Base-by-base conservation (phyloP, 2,329 filamentous ascomycete genomes). In the Fusarium sp. region DNA sequence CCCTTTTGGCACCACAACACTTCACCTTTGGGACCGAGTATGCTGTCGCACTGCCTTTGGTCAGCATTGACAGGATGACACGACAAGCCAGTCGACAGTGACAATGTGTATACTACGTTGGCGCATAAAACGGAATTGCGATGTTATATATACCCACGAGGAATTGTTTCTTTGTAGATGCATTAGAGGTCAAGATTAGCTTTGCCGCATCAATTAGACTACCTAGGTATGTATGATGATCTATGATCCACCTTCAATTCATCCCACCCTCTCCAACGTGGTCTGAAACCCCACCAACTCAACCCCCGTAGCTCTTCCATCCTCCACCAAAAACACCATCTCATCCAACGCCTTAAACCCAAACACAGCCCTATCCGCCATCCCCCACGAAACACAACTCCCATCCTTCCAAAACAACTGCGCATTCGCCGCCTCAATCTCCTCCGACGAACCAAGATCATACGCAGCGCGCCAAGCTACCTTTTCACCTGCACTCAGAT, bases 241-340 rank as follows among this genome's bases (percentile, higher is more conserved):
- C 24, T 24, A 24, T 24, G 24, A 24, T 24, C 24, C 24, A 24
- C 24, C n/a, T n/a, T n/a, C 24, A 24, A 24, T 18, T 50, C 6
- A 42, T 0, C 16, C 27, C 35, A n/a, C 29, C 35, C 35, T 63
- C 45, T 24, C 16, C 50, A 69, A 5, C 27, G 6, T 27, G 27
- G 52, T 64, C 29, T 47, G 47, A 2, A 70, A 70, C 14, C 68
- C 66, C 27, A 70, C 1, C 27, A 70, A 27, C 14, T 70, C 68
- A 6, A 65, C 45, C 0, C 27, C 10, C 1, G 4, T 29, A 1
- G 56, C 27, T 7, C 1, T 56, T 4, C 66, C 66, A 0, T 13
- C 24, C 8, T 69, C 40, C 27, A 35, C 54, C 16, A 16, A 10
- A 50, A 70, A 70, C 11, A 70, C 35, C 42, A 70, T 18, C 37